Evolutionary conservation across 495 filamentous ascomycete species (phyloP), one percentile per base, ranked within the genome.

Genomic region (Apodospora peruviana): DNA sequence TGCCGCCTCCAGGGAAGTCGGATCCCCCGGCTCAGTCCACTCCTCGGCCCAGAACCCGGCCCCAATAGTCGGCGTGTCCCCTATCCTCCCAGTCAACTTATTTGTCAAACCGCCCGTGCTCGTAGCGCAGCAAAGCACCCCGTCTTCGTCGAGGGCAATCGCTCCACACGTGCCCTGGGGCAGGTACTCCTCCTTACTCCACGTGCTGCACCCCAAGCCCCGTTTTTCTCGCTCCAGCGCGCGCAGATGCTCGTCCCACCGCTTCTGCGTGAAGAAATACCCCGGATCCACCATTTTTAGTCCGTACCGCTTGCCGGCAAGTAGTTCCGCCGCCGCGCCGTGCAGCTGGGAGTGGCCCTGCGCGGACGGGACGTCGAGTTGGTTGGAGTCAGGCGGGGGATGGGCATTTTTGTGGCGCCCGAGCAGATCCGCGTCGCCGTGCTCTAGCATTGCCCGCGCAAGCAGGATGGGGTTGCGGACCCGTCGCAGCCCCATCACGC

Each of bases 1-100:
- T n/a, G n/a, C n/a, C 10, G 61, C 52, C 2, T 22, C 39, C 1
- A 10, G 7, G 2, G 12, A 19, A 9, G 50, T 50, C 8, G 52
- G 47, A 20, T 58, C 52, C 0, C 53, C 51, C 17, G 62, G 47
- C 47, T 80, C 78, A 22, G 69, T 69, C 85, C 86, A 94, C 45
- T 88, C 78, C 65, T 94, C 90, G 0, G 89, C 89, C 88, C 89
- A 95, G 59, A 90, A 95, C 8, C 90, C 90, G 2, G 90, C 87
- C 3, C 91, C 90, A 12, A 90, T 71, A 0, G 85, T 86, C 1
- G 90, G 90, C 4, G 90, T 95, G 64, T 95, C 91, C 0, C 91
- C 91, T 50, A 95, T 85, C 11, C 89, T 71, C 1, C 88, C 88
- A 0, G 86, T 85, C 22, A 90, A 60, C 69, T 96, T 96, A 57